These are phyloP conservation scores for Lipomyces chichibuensis DNA, from an alignment of 805 yeast species.

Conservation along the genomic window DNA sequence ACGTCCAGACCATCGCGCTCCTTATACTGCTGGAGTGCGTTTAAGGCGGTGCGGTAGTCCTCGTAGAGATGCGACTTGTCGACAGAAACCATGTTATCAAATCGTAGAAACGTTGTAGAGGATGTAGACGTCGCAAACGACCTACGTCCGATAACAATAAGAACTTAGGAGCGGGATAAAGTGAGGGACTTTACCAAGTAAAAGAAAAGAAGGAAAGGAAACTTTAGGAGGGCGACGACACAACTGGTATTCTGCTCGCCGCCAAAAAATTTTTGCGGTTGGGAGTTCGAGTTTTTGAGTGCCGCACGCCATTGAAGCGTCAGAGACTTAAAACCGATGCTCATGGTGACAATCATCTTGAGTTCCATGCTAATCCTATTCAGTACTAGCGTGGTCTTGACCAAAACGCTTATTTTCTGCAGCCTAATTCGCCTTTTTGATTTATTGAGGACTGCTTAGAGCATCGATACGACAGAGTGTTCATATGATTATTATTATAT, in stretches of 20 bases:
- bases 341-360: too few species aligned
- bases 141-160: not conserved
- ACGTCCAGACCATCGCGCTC: slow-evolving; percentile 84
- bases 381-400: too few species aligned
- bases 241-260: not conserved
- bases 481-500: too few species aligned
- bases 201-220: slow-evolving; percentile 9
- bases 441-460: too few species aligned
- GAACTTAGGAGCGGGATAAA: slow-evolving; percentile 15
- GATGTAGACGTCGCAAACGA: not conserved
- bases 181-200: slow-evolving; percentile 28
- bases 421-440: too few species aligned
- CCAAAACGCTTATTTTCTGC: too few species aligned
- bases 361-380: too few species aligned
- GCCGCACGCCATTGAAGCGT: not conserved
- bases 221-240: slow-evolving; percentile 1
- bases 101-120: not conserved
- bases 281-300: slow-evolving; percentile 8
- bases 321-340: not conserved
- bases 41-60: slow-evolving; percentile 54
- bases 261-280: slow-evolving; percentile 11
- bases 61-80: slow-evolving; percentile 27
- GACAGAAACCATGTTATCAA: slow-evolving; percentile 26
- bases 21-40: slow-evolving; percentile 64
- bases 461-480: too few species aligned